Evolutionary conservation across 208 protist genomes (phyloP).

Genomic region (Angomonas deanei): DNA sequence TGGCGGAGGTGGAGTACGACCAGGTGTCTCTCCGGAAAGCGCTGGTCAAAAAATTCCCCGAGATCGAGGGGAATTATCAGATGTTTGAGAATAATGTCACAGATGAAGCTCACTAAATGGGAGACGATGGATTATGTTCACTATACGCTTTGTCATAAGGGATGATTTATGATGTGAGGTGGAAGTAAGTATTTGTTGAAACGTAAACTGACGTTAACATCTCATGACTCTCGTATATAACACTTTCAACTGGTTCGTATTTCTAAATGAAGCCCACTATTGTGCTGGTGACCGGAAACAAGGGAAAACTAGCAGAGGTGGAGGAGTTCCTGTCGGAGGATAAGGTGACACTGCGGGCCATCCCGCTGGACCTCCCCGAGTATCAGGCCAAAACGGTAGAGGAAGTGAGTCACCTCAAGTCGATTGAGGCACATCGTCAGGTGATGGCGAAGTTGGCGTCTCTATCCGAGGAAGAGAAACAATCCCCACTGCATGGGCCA

Average conservation of each 20-base stretch:
- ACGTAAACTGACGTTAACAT: too few species aligned
- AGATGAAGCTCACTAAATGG: background rate
- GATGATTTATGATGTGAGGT: too few species aligned
- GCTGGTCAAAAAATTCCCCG: constrained; percentile 26
- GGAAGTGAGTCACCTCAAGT: constrained; percentile 93
- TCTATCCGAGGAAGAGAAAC: constrained; percentile 8
- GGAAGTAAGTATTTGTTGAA: too few species aligned
- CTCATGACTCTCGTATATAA: too few species aligned
- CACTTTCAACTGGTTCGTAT: too few species aligned
- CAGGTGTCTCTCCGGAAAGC: background rate
- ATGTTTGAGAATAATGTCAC: constrained; percentile 11
- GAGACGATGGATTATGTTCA: background rate
- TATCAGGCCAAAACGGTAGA: constrained; percentile 89
- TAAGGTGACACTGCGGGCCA: constrained; percentile 24
- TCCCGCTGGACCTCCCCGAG: constrained; percentile 89
- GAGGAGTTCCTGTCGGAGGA: constrained; percentile 53
- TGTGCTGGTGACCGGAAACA: constrained; percentile 96
- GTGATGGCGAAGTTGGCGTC: constrained; percentile 23
- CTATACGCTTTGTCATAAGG: too few species aligned
- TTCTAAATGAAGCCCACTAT: constrained; percentile 14
- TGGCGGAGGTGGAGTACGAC: background rate
- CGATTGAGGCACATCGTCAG: constrained; percentile 68
- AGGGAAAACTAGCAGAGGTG: constrained; percentile 96
- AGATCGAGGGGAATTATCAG: constrained; percentile 62
- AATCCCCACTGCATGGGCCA: background rate